phyloP scores from a whole-genome alignment of 306 rosid species.

The Gleditsia sinensis region DNA sequence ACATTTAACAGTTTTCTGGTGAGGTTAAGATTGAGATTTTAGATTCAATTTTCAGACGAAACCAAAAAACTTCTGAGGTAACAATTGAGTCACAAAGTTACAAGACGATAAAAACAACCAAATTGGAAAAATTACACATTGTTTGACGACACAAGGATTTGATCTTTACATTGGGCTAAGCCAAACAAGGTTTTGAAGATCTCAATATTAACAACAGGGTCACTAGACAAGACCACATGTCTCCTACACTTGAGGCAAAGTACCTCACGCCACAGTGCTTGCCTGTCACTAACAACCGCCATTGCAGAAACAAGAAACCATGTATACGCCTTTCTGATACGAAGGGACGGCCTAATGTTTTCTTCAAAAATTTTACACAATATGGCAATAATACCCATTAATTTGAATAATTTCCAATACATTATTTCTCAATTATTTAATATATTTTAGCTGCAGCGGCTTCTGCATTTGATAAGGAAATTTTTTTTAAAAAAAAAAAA shows the following conservation, averaged over 20 bases:
- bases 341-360: slow-evolving; percentile 3
- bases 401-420: neutral
- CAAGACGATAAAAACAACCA: neutral
- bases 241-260: slow-evolving; percentile 2
- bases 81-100: neutral
- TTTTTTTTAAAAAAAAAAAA: neutral
- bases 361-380: neutral
- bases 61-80: neutral
- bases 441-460: neutral
- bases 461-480: neutral
- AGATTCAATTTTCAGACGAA: neutral
- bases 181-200: neutral
- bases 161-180: neutral
- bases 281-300: slow-evolving; percentile 23
- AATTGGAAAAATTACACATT: neutral
- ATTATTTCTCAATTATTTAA: neutral
- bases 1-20: neutral
- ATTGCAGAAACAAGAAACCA: neutral
- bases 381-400: too few relatives aligned
- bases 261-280: neutral
- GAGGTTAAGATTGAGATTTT: neutral
- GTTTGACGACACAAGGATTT: neutral
- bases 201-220: neutral
- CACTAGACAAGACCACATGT: slow-evolving; percentile 15
- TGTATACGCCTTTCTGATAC: neutral